Base-by-base conservation (phyloP, 371 early-diverging fungal species). In the Dinochytrium kinnereticum region DNA sequence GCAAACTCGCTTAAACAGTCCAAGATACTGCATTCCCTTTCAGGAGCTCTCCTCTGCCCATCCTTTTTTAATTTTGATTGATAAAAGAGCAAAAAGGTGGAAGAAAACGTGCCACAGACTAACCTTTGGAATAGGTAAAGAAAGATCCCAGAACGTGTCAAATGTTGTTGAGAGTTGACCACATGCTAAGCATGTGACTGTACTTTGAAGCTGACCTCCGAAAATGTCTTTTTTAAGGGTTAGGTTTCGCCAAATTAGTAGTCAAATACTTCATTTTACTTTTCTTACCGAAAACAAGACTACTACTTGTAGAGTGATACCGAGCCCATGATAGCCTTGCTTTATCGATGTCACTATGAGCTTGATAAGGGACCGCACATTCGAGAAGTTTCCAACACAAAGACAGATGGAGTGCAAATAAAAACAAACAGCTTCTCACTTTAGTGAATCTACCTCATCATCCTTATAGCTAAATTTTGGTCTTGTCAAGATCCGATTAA, bases 101-200 rank as follows among this genome's bases (percentile, higher is more conserved):
- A 1, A 31, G 49, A 37, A 19, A 15, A 66, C 17, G 30, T 17
- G 5, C 2, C 21, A 0, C 33, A 30, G 44, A 21, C 10, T 50
- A n/a, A 75, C 81, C 76, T 71, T 71, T 2, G 84, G 78, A 15
- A 90, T 82, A 2, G 88, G 85, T 2, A 89, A 74, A 1, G 85
- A 81, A 5, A 90, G 68, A 69, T 82, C 85, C 81, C 86, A 81
- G 71, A 86, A 85, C n/a, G 86, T 81, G 30, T 90, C 90, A 51
- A 81, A 86, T 5, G 78, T 86, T 1, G 57, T 57, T 26, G 83
- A 84, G 5, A 39, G 50, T 26, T 80, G 51, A 0, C 66, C 39
- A 72, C 90, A 90, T 0, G 37, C 38, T n/a, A 31, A 50, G 71
- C 90, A 90, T 24, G 72, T 76, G 1, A 88, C 72, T 10, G 78